phyloP scores from a whole-genome alignment of 352 stramenopile genomes.

The Phytophthora citrophthora region DNA sequence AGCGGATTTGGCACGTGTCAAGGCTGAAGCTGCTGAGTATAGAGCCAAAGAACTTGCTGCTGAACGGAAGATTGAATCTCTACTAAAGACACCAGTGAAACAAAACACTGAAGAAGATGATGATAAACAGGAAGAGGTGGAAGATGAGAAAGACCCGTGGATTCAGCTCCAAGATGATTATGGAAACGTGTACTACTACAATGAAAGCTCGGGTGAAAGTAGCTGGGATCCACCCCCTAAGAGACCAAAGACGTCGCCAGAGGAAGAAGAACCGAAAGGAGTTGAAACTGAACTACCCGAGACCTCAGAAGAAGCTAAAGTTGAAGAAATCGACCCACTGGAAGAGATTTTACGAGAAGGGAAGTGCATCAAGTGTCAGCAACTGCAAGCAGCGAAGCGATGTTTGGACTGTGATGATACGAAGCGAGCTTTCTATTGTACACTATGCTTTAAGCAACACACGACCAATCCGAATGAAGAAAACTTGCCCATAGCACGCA shows the following conservation, averaged over 20 bases:
- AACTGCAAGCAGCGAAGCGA: slow-evolving; percentile 44
- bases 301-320: neutral
- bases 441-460: slow-evolving; percentile 60
- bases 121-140: slow-evolving; percentile 4
- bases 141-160: slow-evolving; percentile 35
- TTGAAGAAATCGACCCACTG: slow-evolving; percentile 21
- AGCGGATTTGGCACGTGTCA: slow-evolving; percentile 59
- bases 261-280: slow-evolving; percentile 6
- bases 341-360: slow-evolving; percentile 22
- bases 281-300: neutral
- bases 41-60: slow-evolving; percentile 48
- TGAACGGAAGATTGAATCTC: slow-evolving; percentile 37
- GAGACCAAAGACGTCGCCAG: slow-evolving; percentile 4
- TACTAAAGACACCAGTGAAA: slow-evolving; percentile 9
- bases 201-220: slow-evolving; percentile 52
- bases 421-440: slow-evolving; percentile 44
- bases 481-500: slow-evolving; percentile 19
- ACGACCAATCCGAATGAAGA: slow-evolving; percentile 25
- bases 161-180: slow-evolving; percentile 43
- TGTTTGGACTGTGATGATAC: slow-evolving; percentile 60
- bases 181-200: slow-evolving; percentile 75
- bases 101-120: slow-evolving; percentile 12
- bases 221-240: slow-evolving; percentile 53
- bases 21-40: slow-evolving; percentile 53
- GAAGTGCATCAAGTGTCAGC: slow-evolving; percentile 50